Base-by-base conservation (phyloP, 202 grass and related monocot genomes). In the Alloteropsis angusta region DNA sequence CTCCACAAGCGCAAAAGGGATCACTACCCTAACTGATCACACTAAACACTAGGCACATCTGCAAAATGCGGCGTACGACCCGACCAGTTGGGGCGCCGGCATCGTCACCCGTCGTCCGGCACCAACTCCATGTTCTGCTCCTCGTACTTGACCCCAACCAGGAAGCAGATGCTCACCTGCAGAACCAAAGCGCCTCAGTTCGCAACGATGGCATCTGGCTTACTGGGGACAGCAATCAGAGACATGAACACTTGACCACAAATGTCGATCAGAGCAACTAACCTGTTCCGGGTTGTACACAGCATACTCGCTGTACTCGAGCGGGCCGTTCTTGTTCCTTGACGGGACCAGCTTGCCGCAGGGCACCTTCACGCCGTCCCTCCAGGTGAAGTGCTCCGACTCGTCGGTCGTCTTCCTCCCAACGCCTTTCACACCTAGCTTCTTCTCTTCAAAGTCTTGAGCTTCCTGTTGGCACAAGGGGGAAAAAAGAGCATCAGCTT, bases 231-330 rank as follows among this genome's bases (percentile, higher is more conserved):
- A 26, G 3, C 3, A 3, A 52, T 11, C 19, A 25, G 39, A 9
- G 18, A 8, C 9, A 19, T 19, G 25, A 16, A 12, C 57, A 17
- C 9, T 11, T 19, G 25, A 16, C 25, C 57, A 17, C 57, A n/a
- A 60, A 3, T 10, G 11, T 17, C 21, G 67, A 47, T 18, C 65
- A 3, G 14, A 17, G n/a, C 19, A 7, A 21, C n/a, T 0, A 80
- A 94, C 94, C 87, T 95, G 89, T 42, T 93, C 93, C 0, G 92
- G 91, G 47, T 98, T 71, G n/a, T 93, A 98, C 44, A 95, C 92
- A 3, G 87, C 87, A 15, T 89, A 95, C 60, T 95, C 87, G 9
- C 83, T 92, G 56, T 97, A 94, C 56, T 98, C 96, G 0, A 98
- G 79, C 17, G 87, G 84, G 28, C 92, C 89, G 0, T 87, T 79